Percentiles rank a stretch among this genome's conserved stretches.
These are phyloP conservation scores for Gentiana straminea DNA, from an alignment of 257 asterid species.

Conservation along the genomic window DNA sequence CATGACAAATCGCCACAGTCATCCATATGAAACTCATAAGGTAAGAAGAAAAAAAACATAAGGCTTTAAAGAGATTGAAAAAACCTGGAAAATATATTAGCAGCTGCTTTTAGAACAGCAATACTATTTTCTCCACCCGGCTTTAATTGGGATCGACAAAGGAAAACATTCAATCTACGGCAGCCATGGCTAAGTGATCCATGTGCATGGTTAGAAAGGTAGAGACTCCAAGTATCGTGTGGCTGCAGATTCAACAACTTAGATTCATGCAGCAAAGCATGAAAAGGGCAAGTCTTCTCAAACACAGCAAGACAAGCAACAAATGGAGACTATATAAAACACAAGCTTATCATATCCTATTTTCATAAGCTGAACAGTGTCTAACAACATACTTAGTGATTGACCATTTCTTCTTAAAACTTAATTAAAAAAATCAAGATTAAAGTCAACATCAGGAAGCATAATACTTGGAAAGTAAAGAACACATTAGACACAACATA, in stretches of 20 bases:
- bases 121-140: conserved; percentile 26
- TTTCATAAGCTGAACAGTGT: too few relatives aligned
- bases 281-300: neutral
- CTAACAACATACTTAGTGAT: too few relatives aligned
- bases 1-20: neutral
- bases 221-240: conserved; percentile 25
- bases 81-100: conserved; percentile 20
- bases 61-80: neutral
- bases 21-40: neutral
- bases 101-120: conserved; percentile 20
- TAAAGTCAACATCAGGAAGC: too few relatives aligned
- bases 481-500: too few relatives aligned
- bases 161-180: conserved; percentile 16
- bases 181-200: conserved; percentile 12
- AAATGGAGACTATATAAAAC: too few relatives aligned
- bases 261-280: neutral
- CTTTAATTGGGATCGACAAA: conserved; percentile 25
- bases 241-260: conserved; percentile 17
- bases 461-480: too few relatives aligned
- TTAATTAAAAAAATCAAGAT: too few relatives aligned
- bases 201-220: conserved; percentile 12
- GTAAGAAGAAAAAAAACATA: neutral
- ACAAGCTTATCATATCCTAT: too few relatives aligned
- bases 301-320: too few relatives aligned
- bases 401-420: too few relatives aligned